A percentile compares a stretch with the other conserved stretches of the same genome.
Evolutionary conservation across 2,329 filamentous ascomycete species (phyloP).

Genomic region (Claviceps maximensis): DNA sequence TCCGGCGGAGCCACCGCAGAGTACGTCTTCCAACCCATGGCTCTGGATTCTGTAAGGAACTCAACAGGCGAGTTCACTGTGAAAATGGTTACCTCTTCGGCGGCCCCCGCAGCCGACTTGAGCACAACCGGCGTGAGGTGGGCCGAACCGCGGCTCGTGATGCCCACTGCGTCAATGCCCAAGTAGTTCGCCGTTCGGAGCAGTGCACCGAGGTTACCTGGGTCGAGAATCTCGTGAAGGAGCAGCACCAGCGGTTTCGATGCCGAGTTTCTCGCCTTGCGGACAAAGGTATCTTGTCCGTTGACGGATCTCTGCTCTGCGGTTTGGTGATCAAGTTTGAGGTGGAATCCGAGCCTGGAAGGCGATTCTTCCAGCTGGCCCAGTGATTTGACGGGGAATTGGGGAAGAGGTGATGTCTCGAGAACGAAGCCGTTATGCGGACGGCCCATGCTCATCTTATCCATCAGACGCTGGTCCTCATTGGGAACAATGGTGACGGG

Average conservation of each 20-base stretch:
- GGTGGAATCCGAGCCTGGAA: conserved; percentile 37
- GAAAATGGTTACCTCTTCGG: conserved; percentile 66
- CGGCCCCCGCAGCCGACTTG: conserved; percentile 80
- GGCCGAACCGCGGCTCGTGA: conserved; percentile 62
- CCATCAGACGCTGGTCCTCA: conserved; percentile 54
- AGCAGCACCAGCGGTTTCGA: conserved; percentile 59
- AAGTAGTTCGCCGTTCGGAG: conserved; percentile 81
- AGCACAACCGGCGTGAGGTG: conserved; percentile 63
- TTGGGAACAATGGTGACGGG: conserved; percentile 44
- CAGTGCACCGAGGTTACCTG: conserved; percentile 82
- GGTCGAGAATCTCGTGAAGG: conserved; percentile 67
- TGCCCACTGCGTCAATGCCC: conserved; percentile 71
- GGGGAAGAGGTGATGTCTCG: conserved; percentile 73
- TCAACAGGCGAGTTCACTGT: conserved; percentile 50
- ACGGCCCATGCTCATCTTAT: conserved; percentile 69
- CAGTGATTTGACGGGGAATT: conserved; percentile 50
- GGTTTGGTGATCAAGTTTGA: conserved; percentile 54
- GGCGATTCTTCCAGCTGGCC: conserved; percentile 32
- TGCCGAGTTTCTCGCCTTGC: conserved; percentile 16
- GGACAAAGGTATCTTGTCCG: conserved; percentile 42
- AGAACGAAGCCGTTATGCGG: conserved; percentile 86
- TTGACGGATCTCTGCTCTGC: conserved; percentile 64
- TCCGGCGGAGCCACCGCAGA: conserved; percentile 49
- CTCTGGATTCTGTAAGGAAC: conserved; percentile 57
- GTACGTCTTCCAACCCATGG: conserved; percentile 70